Base-by-base conservation (phyloP, 441 rosid genomes). In the Cnidoscolus chayamansa region DNA sequence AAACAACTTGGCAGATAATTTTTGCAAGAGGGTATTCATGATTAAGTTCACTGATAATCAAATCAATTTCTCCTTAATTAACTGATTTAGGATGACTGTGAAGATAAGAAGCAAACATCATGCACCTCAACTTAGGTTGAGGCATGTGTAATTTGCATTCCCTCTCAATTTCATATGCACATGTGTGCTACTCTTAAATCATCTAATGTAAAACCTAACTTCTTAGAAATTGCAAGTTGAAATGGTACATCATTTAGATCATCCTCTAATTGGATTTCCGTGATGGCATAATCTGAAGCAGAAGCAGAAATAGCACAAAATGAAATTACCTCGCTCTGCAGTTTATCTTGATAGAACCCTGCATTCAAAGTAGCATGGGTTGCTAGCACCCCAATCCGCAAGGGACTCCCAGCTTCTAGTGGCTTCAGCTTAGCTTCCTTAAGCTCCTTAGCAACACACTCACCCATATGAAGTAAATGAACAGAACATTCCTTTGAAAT, bases 371-470 rank as follows among this genome's bases (percentile, higher is more conserved):
- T 86, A 15, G 86, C 82, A 76, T 73, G 77, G 0, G 89, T 70
- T 2, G 81, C 90, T 1, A 90, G 86, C 59, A 88, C 85, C 71
- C 91, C 96, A 49, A 87, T 84, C 3, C 88, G 85, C 74, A 86
- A 85, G 51, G 76, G 81, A 63, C 89, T 89, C 31, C 97, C 89
- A 40, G 89, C 90, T 84, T 86, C 93, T 43, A 88, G 82, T 1
- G 96, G 98, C 82, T 82, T 89, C 85, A 92, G 75, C 72, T 87
- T 86, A 1, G 90, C 89, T 65, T 85, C 86, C 78, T 82, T 77
- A 15, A 90, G 90, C 81, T 90, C 96, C 77, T 72, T 83, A 1
- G 94, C 90, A 55, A 90, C 82, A 81, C 93, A 86, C 35, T 89
- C 90, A 65, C 85, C 92, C 72, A 89, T 73, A 37, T 90, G 92